Percentiles rank a stretch among this genome's conserved stretches.
These are phyloP conservation scores for Rhododendron simsii DNA, from an alignment of 148 eudicot species.

Conservation along the genomic window DNA sequence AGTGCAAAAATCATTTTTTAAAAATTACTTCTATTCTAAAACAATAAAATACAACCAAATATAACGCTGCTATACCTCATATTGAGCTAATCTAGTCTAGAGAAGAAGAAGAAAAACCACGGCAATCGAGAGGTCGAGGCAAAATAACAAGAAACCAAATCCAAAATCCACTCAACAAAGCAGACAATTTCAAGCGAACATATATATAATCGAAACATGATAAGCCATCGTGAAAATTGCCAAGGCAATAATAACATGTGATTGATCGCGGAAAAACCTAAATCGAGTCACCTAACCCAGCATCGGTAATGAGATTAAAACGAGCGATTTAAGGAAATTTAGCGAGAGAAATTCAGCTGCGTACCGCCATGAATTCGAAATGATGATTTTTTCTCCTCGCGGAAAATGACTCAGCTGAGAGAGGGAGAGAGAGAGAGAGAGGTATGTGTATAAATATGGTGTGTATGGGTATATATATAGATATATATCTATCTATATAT, in stretches of 20 bases:
- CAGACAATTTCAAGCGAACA: not conserved
- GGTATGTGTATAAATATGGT: not conserved
- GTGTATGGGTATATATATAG: not conserved
- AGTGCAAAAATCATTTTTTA: not conserved
- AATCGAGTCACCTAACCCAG: not conserved
- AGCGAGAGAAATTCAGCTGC: slow-evolving; percentile 1
- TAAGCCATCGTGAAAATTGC: not conserved
- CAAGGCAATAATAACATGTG: not conserved
- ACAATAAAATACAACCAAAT: not conserved
- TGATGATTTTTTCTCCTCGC: not conserved
- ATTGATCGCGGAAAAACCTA: not conserved
- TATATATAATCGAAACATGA: not conserved
- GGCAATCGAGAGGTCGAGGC: not conserved
- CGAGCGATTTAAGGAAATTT: not conserved
- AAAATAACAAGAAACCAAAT: not conserved
- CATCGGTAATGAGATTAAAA: not conserved
- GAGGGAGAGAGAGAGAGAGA: slow-evolving; percentile 7
- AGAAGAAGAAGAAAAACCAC: not conserved
- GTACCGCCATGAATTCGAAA: slow-evolving; percentile 30
- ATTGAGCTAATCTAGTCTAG: not conserved
- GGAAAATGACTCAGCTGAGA: not conserved
- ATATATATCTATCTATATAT: not conserved
- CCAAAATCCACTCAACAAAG: not conserved
- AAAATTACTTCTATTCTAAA: no score
- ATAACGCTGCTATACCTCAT: not conserved